Conservation (phyloP, 2,329 filamentous ascomycete genomes). For the Metarhizium robertsii region DNA sequence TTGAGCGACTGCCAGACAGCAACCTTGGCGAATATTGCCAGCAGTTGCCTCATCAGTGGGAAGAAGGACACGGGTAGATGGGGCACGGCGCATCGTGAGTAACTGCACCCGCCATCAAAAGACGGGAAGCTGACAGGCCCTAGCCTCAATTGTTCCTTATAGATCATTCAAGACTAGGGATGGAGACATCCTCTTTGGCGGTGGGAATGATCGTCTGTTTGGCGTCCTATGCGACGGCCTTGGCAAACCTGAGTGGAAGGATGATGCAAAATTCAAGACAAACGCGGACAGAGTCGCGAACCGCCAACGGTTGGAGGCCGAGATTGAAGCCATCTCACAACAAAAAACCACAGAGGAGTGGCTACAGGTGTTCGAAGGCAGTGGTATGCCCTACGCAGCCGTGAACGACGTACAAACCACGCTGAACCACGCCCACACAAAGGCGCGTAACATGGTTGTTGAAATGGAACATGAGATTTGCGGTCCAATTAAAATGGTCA, state of each 20-base stretch:
- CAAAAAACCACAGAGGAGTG: constrained; percentile 80
- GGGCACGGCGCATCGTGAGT: constrained; percentile 88
- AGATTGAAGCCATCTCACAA: constrained; percentile 68
- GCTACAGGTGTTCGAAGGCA: constrained; percentile 79
- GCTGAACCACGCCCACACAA: constrained; percentile 75
- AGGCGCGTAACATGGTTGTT: constrained; percentile 79
- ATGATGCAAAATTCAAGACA: constrained; percentile 47
- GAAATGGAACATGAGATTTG: constrained; percentile 77
- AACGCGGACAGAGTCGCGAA: constrained; percentile 60
- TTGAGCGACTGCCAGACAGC: constrained; percentile 93
- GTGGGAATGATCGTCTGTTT: constrained; percentile 64
- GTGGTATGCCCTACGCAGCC: constrained; percentile 83
- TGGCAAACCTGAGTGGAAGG: constrained; percentile 48
- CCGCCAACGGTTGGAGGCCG: constrained; percentile 63
- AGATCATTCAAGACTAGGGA: constrained; percentile 70
- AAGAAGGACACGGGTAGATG: constrained; percentile 81
- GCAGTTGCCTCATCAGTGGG: constrained; percentile 80
- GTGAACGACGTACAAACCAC: constrained; percentile 88
- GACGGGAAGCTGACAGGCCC: background rate
- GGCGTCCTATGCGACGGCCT: constrained; percentile 53
- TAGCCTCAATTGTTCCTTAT: constrained; percentile 95
- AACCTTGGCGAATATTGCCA: constrained; percentile 90
- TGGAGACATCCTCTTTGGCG: constrained; percentile 60
- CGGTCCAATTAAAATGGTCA: constrained; percentile 81
- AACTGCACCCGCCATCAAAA: background rate